Base-by-base conservation (phyloP, 2,329 filamentous ascomycete species). In the Scedosporium minutisporum region DNA sequence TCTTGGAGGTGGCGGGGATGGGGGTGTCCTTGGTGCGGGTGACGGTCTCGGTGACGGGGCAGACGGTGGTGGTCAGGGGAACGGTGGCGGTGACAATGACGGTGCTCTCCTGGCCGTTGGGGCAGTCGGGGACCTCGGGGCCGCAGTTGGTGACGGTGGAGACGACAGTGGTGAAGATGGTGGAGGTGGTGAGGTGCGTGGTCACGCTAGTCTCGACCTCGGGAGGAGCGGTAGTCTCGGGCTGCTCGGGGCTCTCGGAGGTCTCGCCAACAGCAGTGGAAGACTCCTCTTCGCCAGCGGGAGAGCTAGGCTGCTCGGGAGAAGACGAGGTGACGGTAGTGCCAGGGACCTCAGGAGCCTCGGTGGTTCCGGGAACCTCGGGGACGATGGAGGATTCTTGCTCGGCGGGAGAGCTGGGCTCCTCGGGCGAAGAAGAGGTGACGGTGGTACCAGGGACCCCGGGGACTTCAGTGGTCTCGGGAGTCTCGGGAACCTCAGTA, bases 41-140 rank as follows among this genome's bases (percentile, higher is more conserved):
- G 66, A 76, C 69, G 51, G 80, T 83, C 75, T 79, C 80, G n/a
- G 82, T 84, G 64, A 84, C 81, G 23, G 82, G 83, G 79, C 83
- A 86, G 69, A 86, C 71, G 48, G 84, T 87, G 65, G 85, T 87
- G 60, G 80, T 82, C 58, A 85, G 68, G 57, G 83, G 73, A 64
- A 87, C 70, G 6, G 81, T 84, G 63, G 82, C 77, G 2, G 82
- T 83, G 62, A 81, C 74, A 33, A 83, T 70, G 0, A 74, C 77
- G 57, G 78, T 76, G 12, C 77, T 78, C 62, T 72, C 68, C 33
- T 75, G 69, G 57, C 74, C 71, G 63, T 76, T 78, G 33, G 82
- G 82, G 77, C 82, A 86, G 74, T 82, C 73, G 46, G 77, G 75
- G 58, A 80, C 71, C 61, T 73, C 73, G 33, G 75, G 66, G n/a